Evolutionary conservation across 306 rosid genomes (phyloP), one percentile per base, ranked within the genome.

Genomic region (Purshia tridentata): DNA sequence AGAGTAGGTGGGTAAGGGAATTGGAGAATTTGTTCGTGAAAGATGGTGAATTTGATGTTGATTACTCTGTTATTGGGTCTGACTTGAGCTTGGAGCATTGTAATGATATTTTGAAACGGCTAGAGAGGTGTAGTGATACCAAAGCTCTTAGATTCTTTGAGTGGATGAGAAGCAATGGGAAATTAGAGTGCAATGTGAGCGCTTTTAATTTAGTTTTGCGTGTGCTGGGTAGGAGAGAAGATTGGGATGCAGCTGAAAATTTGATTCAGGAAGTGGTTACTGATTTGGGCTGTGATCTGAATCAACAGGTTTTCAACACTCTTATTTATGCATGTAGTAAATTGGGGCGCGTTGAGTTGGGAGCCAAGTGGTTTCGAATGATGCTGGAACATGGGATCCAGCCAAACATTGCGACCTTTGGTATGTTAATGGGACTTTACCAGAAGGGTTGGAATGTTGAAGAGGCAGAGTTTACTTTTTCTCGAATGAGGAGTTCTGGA

Each of bases 391-490:
- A 56, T n/a, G 78, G 56, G 48, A 91, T 86, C 20, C 77, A 12
- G 37, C 98, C 98, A 0, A 89, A 94, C 4, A 57, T 77, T 10
- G 92, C 98, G 1, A 89, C 96, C 5, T 84, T 91, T 60, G 94
- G 94, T 44, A 89, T 86, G 92, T 73, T 94, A 8, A 94, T 94
- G 97, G 83, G 87, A 44, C 90, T 89, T 62, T 91, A 85, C 67
- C 88, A 79, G 75, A 94, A 86, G 85, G 81, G 84, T 8, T 89
- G 86, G 86, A 82, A 66, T 39, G 77, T 91, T 37, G 86, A 89
- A 51, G 97, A 91, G 78, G 92, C 98, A 0, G 96, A 89, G 73
- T 91, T 89, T 50, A 70, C 90, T 9, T 78, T 94, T 66, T 69
- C 72, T 3, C 84, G 60, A 10, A 94, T 94, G 98, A 85, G 90